Conservation (phyloP, 352 stramenopile genomes). For the Thalassiosira mediterranea region DNA sequence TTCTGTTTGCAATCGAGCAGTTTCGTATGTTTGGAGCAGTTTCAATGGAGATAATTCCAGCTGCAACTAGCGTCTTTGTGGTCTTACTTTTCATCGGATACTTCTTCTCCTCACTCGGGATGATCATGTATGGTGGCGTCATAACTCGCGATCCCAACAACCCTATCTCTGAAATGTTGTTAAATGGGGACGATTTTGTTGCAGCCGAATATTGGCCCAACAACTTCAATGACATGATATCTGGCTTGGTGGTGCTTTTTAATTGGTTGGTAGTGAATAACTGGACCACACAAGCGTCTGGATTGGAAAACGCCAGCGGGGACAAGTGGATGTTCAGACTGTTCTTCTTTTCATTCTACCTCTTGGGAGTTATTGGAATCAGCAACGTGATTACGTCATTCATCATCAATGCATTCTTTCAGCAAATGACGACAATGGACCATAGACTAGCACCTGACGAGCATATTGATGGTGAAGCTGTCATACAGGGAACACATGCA, state of each 20-base stretch:
- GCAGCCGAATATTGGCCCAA: constrained; percentile 78
- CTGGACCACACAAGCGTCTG: constrained; percentile 67
- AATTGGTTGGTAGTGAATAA: constrained; percentile 84
- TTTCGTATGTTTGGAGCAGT: constrained; percentile 68
- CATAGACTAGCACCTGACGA: constrained; percentile 20
- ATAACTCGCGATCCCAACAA: constrained; percentile 74
- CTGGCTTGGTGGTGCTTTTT: constrained; percentile 76
- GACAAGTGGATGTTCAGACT: constrained; percentile 56
- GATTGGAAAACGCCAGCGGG: constrained; percentile 61
- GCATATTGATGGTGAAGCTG: constrained; percentile 46
- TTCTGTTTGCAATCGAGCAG: constrained; percentile 58
- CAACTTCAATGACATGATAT: constrained; percentile 83
- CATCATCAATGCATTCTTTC: constrained; percentile 78
- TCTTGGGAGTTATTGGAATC: constrained; percentile 73
- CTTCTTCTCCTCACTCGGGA: constrained; percentile 63
- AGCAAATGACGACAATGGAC: constrained; percentile 54
- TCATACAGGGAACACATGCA: constrained; percentile 46
- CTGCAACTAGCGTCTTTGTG: constrained; percentile 54
- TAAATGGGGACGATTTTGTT: constrained; percentile 72
- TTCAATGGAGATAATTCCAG: constrained; percentile 71
- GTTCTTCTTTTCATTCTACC: constrained; percentile 75
- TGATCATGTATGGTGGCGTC: constrained; percentile 69
- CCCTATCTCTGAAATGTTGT: constrained; percentile 45
- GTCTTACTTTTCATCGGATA: constrained; percentile 74
- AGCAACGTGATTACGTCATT: constrained; percentile 80